Conservation (phyloP, 768 basidiomycete genomes). For the Holtermannia corniformis region DNA sequence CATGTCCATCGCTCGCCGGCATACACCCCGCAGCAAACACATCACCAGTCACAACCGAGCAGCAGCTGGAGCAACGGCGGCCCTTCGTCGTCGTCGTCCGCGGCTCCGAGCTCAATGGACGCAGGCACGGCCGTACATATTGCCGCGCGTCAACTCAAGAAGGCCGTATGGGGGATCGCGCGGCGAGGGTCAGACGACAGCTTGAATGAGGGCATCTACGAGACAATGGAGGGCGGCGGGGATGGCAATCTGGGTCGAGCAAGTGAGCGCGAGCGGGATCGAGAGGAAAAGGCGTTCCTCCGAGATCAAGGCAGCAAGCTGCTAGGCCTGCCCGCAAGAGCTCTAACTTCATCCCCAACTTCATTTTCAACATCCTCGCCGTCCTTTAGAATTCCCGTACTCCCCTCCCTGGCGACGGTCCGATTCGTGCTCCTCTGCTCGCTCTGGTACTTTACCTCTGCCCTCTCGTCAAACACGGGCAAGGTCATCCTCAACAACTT, state of each 20-base stretch:
- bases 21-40: not conserved
- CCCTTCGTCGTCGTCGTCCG: not conserved
- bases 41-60: not conserved
- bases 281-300: not conserved
- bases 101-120: not conserved
- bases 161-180: not conserved
- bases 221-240: not conserved
- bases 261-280: not conserved
- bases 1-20: constrained; percentile 4
- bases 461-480: constrained; percentile 90
- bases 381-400: constrained; percentile 1
- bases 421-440: constrained; percentile 69
- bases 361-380: constrained; percentile 9
- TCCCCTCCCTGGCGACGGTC: constrained; percentile 24
- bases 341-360: constrained; percentile 5
- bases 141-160: not conserved
- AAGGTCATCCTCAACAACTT: constrained; percentile 90
- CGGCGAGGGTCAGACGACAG: not conserved
- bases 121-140: not conserved
- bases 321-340: constrained; percentile 4
- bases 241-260: not conserved
- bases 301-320: constrained; percentile 5
- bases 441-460: constrained; percentile 89
- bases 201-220: not conserved
- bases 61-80: not conserved